Base-by-base conservation (phyloP, 345 rosid species). In the Jatropha curcas region DNA sequence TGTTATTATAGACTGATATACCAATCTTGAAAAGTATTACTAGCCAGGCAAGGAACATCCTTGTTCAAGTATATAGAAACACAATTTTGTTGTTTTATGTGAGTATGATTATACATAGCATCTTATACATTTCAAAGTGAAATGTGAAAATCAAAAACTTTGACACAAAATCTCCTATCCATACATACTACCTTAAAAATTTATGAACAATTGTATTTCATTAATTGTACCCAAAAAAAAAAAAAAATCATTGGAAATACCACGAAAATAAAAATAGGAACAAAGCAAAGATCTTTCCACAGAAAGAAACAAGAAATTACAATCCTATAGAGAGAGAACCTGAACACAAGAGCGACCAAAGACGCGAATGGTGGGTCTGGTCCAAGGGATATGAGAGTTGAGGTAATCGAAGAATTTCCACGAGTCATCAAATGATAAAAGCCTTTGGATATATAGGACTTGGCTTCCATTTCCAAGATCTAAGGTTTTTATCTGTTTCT, bases 371-470 rank as follows among this genome's bases (percentile, higher is more conserved):
- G 91, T 86, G 64, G 98, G 97, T 55, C 97, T 78, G 58, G 86
- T 81, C 98, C 98, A 94, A 65, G 97, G 97, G 63, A 94, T 86
- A 70, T 78, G 84, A 1, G 84, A 80, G 88, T 92, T 77, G 43
- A 94, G 88, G 79, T 84, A 90, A 82, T 90, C 78, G 30, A 92
- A 90, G 78, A 88, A 83, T 63, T 75, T 60, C 97, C 97, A 90
- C 1, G 95, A 81, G 10, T 81, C 76, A 11, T 89, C 88, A 59
- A 41, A 76, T 0, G 86, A 78, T 24, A 94, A 31, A 70, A 89
- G 88, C 62, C 84, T 84, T 35, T 85, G 92, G 39, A 86, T 68
- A 77, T 88, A 86, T 3, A 88, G 39, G 35, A 92, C 84, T 75
- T 89, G 77, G 41, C 97, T 92, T 60, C 88, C 96, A 72, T 84